Conservation (phyloP, 257 asterid species). For the Solanum peruvianum region DNA sequence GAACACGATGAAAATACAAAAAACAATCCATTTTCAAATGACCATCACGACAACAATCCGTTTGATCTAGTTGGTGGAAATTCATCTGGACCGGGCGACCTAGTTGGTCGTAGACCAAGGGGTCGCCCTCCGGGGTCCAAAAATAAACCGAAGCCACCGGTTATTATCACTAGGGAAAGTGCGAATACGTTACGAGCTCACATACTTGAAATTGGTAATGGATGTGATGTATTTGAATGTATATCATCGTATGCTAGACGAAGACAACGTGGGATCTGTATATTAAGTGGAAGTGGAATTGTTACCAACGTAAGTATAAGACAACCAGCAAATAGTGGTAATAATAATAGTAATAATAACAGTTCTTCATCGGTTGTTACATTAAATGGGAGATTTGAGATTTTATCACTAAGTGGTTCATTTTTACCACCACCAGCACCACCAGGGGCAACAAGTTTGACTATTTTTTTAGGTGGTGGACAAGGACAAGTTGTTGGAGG, state of each 20-base stretch:
- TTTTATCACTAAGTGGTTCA: slow-evolving; percentile 32
- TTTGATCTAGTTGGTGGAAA: slow-evolving; percentile 10
- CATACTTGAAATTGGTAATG: slow-evolving; percentile 34
- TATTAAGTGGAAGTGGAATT: slow-evolving; percentile 40
- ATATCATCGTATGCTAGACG: slow-evolving; percentile 33
- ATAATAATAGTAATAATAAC: neutral
- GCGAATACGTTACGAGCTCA: slow-evolving; percentile 51
- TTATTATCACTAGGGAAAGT: slow-evolving; percentile 45
- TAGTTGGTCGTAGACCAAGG: slow-evolving; percentile 35
- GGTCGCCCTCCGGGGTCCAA: slow-evolving; percentile 55
- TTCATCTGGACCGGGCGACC: slow-evolving; percentile 25
- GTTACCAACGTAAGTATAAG: slow-evolving; percentile 40
- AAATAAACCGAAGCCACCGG: slow-evolving; percentile 43
- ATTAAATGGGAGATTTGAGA: slow-evolving; percentile 43
- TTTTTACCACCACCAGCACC: slow-evolving; percentile 61
- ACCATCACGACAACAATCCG: neutral
- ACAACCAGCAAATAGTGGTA: slow-evolving; percentile 28
- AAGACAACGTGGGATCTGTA: slow-evolving; percentile 52
- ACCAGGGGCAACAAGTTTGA: slow-evolving; percentile 49
- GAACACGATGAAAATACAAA: slow-evolving; percentile 22
- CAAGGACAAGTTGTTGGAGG: slow-evolving; percentile 65
- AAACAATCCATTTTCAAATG: slow-evolving; percentile 23
- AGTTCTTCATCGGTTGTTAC: slow-evolving; percentile 20
- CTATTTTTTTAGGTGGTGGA: slow-evolving; percentile 39
- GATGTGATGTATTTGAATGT: slow-evolving; percentile 39